Conservation (phyloP, 768 basidiomycete genomes). For the Candolleomyces aberdarensis region DNA sequence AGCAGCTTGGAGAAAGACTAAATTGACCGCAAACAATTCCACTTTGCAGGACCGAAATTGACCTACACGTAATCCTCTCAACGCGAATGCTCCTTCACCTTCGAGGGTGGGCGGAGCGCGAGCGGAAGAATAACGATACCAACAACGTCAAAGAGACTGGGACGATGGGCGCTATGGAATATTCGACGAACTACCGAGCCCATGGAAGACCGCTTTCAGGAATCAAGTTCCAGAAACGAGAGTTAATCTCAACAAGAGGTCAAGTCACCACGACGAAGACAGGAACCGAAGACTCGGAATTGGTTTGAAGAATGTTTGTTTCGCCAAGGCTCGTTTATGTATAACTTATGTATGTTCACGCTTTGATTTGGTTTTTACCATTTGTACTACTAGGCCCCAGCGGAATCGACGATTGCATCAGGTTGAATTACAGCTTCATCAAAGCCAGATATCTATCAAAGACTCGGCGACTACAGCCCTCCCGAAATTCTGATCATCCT, state of each 20-base stretch:
- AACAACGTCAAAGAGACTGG: neutral
- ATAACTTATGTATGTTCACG: too few species aligned
- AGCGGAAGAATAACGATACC: neutral
- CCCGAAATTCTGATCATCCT: too few species aligned
- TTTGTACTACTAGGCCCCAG: too few species aligned
- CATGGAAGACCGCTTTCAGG: neutral
- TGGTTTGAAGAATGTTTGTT: too few species aligned
- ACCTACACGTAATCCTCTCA: slow-evolving; percentile 3
- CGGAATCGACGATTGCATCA: too few species aligned
- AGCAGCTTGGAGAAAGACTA: too few species aligned
- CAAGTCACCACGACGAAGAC: neutral
- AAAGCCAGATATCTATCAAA: too few species aligned
- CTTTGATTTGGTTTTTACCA: too few species aligned
- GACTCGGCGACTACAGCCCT: too few species aligned
- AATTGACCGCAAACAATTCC: neutral
- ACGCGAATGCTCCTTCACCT: slow-evolving; percentile 1
- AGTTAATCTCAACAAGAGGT: neutral
- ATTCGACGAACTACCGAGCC: neutral
- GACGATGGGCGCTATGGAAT: neutral
- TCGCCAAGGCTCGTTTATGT: too few species aligned
- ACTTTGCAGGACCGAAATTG: neutral
- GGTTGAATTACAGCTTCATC: too few species aligned
- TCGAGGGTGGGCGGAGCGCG: neutral
- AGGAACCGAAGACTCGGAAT: neutral
- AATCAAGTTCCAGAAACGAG: neutral